Base-by-base conservation (phyloP, 805 yeast species). In the Kodamaea laetipori region DNA sequence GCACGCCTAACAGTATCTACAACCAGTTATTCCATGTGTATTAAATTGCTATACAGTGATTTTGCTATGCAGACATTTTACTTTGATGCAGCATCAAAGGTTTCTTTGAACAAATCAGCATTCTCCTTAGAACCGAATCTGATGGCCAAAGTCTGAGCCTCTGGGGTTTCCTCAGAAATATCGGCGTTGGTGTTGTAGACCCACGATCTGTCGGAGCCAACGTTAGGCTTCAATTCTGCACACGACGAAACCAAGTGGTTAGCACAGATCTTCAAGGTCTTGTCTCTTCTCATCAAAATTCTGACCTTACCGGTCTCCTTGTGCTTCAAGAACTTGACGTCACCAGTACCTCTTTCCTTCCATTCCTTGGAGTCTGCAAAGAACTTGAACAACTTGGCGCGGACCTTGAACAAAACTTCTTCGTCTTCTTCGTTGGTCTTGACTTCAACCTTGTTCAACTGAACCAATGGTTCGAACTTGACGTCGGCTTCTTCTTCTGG, bases 331-430 rank as follows among this genome's bases (percentile, higher is more conserved):
- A 94, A 88, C 72, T 94, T 89, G 58, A 90, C 96, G 63, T 94
- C 99, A 61, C 99, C 99, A 26, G 97, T 89, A 58, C 99, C 99
- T 76, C 99, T 87, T 78, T 94, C 99, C 70, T 94, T 94, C 99
- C 99, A 94, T 72, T 94, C 98, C 61, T 84, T 84, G 42, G 82
- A 58, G 48, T 89, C 96, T 33, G 82, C 77, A 58, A 83, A 83
- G 75, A 86, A 92, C 71, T 89, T 86, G 77, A 92, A 94, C 63
- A 94, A 77, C 72, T 94, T 94, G 54, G 99, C 97, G 64, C 99
- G 80, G 55, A 87, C 88, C 71, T 94, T 94, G 72, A 71, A 83
- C 50, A 84, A 59, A 17, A 81, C 86, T 46, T 86, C 92, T 71
- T 89, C 96, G 51, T 87, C 78, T 69, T 89, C 97, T 69, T 89